Conservation (phyloP, 148 eudicot species). For the Nyssa sinensis region DNA sequence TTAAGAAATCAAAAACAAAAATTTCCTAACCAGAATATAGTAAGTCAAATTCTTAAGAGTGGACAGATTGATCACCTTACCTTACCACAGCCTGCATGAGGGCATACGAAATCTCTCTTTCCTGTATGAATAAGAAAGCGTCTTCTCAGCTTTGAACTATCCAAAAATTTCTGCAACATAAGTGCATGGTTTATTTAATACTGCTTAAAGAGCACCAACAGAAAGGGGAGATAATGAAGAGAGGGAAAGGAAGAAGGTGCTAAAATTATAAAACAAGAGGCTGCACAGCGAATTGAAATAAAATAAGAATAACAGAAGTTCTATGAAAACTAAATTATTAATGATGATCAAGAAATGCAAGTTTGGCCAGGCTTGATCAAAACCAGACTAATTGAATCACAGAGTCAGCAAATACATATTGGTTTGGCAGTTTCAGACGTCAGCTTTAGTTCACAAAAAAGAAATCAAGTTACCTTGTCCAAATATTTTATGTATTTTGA, state of each 20-base stretch:
- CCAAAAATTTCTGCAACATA: conserved; percentile 91
- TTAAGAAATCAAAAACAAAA: not conserved
- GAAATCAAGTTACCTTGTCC: not conserved
- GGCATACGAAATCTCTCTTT: conserved; percentile 86
- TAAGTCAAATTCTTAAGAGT: not conserved
- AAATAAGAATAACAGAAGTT: not conserved
- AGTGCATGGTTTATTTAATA: conserved; percentile 11
- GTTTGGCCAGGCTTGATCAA: not conserved
- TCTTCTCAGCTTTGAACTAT: conserved; percentile 91
- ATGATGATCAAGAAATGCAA: not conserved
- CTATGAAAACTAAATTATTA: not conserved
- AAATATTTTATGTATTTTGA: not conserved
- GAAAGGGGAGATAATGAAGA: not conserved
- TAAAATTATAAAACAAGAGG: not conserved
- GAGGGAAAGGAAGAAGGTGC: too few species aligned
- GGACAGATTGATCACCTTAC: conserved; percentile 46
- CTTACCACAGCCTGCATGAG: conserved; percentile 98
- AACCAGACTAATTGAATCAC: not conserved
- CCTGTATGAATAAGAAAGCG: conserved; percentile 96
- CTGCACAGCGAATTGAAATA: not conserved
- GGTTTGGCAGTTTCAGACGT: not conserved
- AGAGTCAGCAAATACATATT: not conserved
- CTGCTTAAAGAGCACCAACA: not conserved
- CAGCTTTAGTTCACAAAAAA: not conserved
- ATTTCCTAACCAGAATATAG: not conserved